phyloP scores from a whole-genome alignment of 148 eudicot species.

The Bassia scoparia region DNA sequence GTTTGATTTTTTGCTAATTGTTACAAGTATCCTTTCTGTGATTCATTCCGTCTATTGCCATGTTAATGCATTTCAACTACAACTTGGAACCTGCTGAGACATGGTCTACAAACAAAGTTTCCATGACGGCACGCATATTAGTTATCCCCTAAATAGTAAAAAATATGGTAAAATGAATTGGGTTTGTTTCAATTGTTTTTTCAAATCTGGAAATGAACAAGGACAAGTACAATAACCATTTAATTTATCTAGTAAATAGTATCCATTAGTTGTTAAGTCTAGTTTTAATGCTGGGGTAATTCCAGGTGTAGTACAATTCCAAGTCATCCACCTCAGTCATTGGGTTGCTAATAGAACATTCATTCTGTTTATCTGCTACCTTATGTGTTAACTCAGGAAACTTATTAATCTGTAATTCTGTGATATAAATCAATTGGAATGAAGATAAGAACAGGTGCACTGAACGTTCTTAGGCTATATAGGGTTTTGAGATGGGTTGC shows the following conservation, averaged over 20 bases:
- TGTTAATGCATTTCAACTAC: not conserved
- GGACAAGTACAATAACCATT: not conserved
- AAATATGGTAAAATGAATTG: no score
- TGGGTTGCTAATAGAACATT: not conserved
- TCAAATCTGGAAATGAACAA: not conserved
- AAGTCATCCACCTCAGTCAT: not conserved
- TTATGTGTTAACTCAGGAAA: no score
- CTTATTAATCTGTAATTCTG: no score
- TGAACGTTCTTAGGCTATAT: no score
- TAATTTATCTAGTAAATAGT: not conserved
- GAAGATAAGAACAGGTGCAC: not conserved
- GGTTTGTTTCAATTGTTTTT: not conserved
- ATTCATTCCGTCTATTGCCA: not conserved
- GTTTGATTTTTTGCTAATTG: constrained; percentile 86
- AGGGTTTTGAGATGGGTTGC: no score
- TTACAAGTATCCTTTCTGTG: constrained; percentile 78
- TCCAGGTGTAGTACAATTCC: not conserved
- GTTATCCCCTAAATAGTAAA: no score
- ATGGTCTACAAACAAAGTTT: not conserved
- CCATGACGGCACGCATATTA: no score
- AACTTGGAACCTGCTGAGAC: not conserved
- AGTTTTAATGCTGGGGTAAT: not conserved
- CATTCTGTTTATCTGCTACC: not conserved
- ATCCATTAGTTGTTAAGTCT: not conserved
- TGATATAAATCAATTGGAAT: not conserved